Evolutionary conservation across 2,329 filamentous ascomycete genomes (phyloP), one percentile per base, ranked within the genome.

Genomic region (Zalaria obscura): DNA sequence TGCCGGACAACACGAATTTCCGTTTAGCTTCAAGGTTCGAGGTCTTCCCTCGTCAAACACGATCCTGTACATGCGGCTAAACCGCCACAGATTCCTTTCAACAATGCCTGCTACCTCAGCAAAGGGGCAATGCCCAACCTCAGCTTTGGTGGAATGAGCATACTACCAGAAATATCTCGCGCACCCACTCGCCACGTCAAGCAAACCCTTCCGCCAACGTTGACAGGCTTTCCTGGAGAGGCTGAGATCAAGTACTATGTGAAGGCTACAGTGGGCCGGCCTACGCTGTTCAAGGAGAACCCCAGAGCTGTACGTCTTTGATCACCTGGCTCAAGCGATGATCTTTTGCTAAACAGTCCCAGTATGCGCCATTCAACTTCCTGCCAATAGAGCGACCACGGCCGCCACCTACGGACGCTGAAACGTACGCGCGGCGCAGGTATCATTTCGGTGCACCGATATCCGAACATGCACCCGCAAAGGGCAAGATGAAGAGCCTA

Each of bases 191-290:
- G 64, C 37, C 91, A 98, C 64, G 76, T 91, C 48, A 91, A 83
- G 55, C 78, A 78, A 51, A 93, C 88, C 0, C 69, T 98, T 7
- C 91, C 91, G 4, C 91, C 91, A 0, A 93, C 87, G 4, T 66
- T 96, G 41, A 83, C 75, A n/a, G 86, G 85, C 3, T 88, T 91
- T 50, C 84, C 85, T 0, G 81, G 80, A 28, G 78, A 88, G 59
- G 89, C 88, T 25, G 87, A 94, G 61, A 88, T 96, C 45, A 75
- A 80, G 50, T 98, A 98, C 63, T 98, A 84, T 57, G 73, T 96
- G 56, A 98, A 98, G 60, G 86, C 83, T n/a, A 96, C 91, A 0
- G 78, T 96, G 4, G 84, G 87, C 54, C 72, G 87, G n/a, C 86
- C 87, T 0, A 80, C 83, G 9, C 72, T 95, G 45, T 85, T 93